Conservation (phyloP, 78 protist species). For the Guillardia theta region DNA sequence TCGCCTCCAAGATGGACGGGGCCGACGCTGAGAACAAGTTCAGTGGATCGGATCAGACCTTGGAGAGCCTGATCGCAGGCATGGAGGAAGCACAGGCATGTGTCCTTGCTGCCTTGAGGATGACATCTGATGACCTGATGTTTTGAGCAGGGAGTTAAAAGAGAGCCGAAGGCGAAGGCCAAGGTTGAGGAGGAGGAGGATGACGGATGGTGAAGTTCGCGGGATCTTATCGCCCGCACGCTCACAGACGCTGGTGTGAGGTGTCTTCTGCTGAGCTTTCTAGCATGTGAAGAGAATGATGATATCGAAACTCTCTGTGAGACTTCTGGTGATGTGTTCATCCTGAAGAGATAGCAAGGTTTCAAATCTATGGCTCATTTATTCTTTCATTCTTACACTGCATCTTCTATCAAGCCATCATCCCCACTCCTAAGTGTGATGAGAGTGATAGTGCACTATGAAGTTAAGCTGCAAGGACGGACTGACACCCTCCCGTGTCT, state of each 20-base stretch:
- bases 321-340: too few species aligned
- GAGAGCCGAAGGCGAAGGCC: not conserved
- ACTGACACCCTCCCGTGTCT: too few species aligned
- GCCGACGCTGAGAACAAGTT: constrained; percentile 25
- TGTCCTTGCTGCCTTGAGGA: not conserved
- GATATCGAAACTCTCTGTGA: too few species aligned
- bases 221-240: too few species aligned
- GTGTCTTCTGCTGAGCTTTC: not conserved
- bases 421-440: too few species aligned
- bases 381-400: too few species aligned
- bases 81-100: constrained; percentile 19
- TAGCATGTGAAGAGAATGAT: not conserved
- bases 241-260: not conserved
- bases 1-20: not conserved
- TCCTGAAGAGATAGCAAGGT: too few species aligned
- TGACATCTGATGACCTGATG: not conserved
- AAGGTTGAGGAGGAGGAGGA: not conserved
- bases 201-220: not conserved
- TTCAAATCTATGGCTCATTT: too few species aligned
- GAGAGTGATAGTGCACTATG: too few species aligned
- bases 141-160: not conserved
- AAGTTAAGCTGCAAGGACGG: too few species aligned
- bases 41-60: not conserved
- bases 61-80: not conserved
- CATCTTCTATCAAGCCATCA: too few species aligned